phyloP scores from a whole-genome alignment of 2,329 filamentous ascomycete genomes.

The Paraconiothyrium sp. region DNA sequence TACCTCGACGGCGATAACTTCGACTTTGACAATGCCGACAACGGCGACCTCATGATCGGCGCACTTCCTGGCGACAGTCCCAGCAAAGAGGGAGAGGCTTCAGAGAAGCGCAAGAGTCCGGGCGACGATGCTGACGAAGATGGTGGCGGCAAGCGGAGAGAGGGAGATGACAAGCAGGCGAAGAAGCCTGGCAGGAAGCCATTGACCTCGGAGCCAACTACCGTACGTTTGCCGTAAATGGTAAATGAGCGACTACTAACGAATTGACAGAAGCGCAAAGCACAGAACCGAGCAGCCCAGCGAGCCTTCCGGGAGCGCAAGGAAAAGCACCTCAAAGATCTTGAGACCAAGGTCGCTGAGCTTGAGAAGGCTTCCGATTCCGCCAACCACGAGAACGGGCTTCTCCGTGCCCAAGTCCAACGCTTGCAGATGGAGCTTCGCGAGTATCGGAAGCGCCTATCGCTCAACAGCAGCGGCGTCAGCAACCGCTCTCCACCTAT shows the following conservation, averaged over 20 bases:
- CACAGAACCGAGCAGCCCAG: conserved; percentile 71
- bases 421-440: conserved; percentile 84
- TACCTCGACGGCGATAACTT: conserved; percentile 82
- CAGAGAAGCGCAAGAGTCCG: conserved; percentile 74
- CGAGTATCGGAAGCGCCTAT: conserved; percentile 89
- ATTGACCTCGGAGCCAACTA: conserved; percentile 92
- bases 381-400: conserved; percentile 84
- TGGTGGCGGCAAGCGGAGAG: conserved; percentile 77
- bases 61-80: conserved; percentile 71
- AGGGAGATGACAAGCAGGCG: conserved; percentile 82
- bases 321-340: conserved; percentile 71
- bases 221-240: conserved; percentile 70
- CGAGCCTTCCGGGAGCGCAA: conserved; percentile 70
- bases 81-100: conserved; percentile 57
- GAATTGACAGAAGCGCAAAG: conserved; percentile 81
- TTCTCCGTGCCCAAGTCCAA: conserved; percentile 87
- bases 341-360: conserved; percentile 74
- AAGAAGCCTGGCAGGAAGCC: conserved; percentile 99
- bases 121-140: conserved; percentile 72
- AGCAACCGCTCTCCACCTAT: conserved; percentile 59
- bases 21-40: conserved; percentile 74
- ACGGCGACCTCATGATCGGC: conserved; percentile 73
- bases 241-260: conserved; percentile 32
- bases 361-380: conserved; percentile 83
- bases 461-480: conserved; percentile 63